These are phyloP conservation scores for Chlamydomonas sp. DNA, from an alignment of 139 green algal species.

Conservation along the genomic window DNA sequence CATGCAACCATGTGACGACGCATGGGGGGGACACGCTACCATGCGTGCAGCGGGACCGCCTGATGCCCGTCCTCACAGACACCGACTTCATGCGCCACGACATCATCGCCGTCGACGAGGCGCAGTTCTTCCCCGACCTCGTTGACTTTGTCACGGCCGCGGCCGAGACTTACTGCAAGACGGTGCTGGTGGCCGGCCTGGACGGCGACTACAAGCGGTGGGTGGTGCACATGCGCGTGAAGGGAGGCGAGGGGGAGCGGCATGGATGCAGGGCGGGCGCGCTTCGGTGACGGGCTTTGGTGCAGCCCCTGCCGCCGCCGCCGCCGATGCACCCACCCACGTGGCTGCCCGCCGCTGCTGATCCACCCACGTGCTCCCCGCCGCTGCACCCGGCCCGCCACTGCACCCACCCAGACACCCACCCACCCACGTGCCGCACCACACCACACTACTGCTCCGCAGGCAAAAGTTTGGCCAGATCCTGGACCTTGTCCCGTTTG, in stretches of 20 bases:
- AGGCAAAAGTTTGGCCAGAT: conserved; percentile 49
- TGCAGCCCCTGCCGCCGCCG: too few relatives aligned
- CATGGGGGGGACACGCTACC: conserved; percentile 9
- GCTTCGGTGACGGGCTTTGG: too few relatives aligned
- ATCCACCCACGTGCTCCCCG: too few relatives aligned
- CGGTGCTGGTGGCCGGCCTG: conserved; percentile 58
- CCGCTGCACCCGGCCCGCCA: too few relatives aligned
- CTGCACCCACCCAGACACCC: too few relatives aligned
- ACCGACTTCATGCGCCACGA: conserved; percentile 14
- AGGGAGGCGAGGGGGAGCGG: too few relatives aligned
- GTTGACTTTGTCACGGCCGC: conserved; percentile 40
- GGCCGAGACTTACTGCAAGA: conserved; percentile 58
- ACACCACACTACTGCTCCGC: too few relatives aligned
- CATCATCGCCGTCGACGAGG: conserved; percentile 79
- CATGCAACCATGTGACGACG: conserved; percentile 11
- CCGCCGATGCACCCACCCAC: too few relatives aligned
- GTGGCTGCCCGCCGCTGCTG: too few relatives aligned
- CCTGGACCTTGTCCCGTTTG: conserved; percentile 65
- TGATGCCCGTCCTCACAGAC: conserved; percentile 9
- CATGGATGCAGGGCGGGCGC: too few relatives aligned
- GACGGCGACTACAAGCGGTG: conserved; percentile 62
- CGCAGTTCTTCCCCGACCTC: conserved; percentile 70
- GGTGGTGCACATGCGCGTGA: too few relatives aligned
- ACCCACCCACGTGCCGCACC: too few relatives aligned
- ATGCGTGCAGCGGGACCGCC: conserved; percentile 2